These are phyloP conservation scores for Clarireedia sp. DNA, from an alignment of 2,329 filamentous ascomycete species.

Conservation along the genomic window DNA sequence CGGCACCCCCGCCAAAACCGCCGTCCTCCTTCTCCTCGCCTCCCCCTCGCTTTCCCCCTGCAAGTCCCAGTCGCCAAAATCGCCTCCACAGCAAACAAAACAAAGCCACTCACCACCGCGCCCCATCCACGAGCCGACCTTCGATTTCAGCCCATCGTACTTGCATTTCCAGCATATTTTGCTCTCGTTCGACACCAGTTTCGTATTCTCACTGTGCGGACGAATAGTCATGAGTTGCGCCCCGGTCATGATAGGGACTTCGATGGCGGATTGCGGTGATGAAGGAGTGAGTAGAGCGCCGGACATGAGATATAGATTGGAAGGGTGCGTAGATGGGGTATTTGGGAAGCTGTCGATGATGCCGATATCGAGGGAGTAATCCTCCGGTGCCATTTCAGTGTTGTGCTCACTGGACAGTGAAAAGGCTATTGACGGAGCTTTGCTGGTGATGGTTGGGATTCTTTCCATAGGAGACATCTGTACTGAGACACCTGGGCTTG, in stretches of 20 bases:
- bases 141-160: conserved; percentile 24
- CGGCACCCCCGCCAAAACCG: not conserved
- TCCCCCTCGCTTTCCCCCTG: not conserved
- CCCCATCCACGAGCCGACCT: conserved; percentile 18
- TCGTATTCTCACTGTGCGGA: not conserved
- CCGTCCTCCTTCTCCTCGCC: not conserved
- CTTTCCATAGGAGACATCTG: not conserved
- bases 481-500: not conserved
- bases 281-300: not conserved
- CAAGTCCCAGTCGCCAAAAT: conserved; percentile 14
- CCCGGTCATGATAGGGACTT: conserved; percentile 5
- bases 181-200: not conserved
- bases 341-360: not conserved
- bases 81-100: conserved; percentile 23
- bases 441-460: not conserved
- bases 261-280: not conserved
- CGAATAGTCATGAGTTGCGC: not conserved
- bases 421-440: not conserved
- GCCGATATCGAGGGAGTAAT: not conserved
- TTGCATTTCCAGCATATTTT: not conserved
- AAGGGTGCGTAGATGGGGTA: not conserved
- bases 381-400: not conserved
- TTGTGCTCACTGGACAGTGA: not conserved
- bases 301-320: not conserved
- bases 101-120: conserved; percentile 15